Conservation (phyloP, 768 basidiomycete genomes). For the Pleurotus eryngii region DNA sequence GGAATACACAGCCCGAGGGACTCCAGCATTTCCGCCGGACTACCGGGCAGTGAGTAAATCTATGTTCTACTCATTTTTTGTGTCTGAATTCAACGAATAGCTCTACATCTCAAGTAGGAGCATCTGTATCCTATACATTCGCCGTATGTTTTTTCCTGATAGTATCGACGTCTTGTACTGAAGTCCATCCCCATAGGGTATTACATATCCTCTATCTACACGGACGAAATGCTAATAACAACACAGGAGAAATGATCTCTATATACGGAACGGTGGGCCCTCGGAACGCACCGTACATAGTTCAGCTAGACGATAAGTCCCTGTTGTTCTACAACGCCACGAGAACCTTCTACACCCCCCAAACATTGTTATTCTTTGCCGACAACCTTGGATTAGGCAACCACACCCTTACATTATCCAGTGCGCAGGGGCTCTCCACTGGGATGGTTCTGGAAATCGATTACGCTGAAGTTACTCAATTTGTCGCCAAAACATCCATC, state of each 20-base stretch:
- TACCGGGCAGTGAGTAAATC: conserved; percentile 26
- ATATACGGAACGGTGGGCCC: conserved; percentile 35
- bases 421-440: conserved; percentile 9
- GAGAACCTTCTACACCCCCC: conserved; percentile 10
- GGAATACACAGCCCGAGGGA: conserved; percentile 20
- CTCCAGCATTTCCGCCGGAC: conserved; percentile 24
- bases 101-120: conserved; percentile 12
- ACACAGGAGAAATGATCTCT: conserved; percentile 21
- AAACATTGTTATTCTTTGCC: conserved; percentile 19
- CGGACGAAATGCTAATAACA: conserved; percentile 1
- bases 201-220: background rate
- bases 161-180: background rate
- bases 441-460: conserved; percentile 1
- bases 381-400: conserved; percentile 20
- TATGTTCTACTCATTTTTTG: background rate
- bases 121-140: conserved; percentile 15
- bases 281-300: conserved; percentile 15
- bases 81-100: conserved; percentile 5
- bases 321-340: conserved; percentile 15
- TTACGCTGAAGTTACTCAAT: conserved; percentile 4
- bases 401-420: conserved; percentile 30
- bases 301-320: conserved; percentile 20
- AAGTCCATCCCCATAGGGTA: background rate
- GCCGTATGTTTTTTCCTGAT: conserved; percentile 8
- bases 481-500: background rate